Percentiles rank a stretch among this genome's conserved stretches.
phyloP scores from a whole-genome alignment of 345 rosid species.

The Camelina neglecta region DNA sequence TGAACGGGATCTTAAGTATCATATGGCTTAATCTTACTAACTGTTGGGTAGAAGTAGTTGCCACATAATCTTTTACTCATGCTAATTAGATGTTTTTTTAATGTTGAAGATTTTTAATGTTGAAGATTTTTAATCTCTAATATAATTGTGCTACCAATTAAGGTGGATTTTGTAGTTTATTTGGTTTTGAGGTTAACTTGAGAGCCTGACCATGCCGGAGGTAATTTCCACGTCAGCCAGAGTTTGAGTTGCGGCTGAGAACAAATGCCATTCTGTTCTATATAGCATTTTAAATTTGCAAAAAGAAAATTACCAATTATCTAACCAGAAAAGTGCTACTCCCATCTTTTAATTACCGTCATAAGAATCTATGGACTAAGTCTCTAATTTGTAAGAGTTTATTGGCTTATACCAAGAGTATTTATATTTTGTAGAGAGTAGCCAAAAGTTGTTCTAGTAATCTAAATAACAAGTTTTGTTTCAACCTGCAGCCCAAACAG shows the following conservation, averaged over 20 bases:
- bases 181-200: background rate
- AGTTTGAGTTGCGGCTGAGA: background rate
- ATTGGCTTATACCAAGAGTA: background rate
- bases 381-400: background rate
- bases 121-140: background rate
- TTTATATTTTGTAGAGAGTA: background rate
- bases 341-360: background rate
- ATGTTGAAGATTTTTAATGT: background rate
- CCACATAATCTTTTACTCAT: background rate
- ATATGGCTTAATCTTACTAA: background rate
- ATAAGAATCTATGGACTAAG: background rate
- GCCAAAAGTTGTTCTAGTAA: background rate
- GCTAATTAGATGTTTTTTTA: no score
- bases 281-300: background rate
- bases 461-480: background rate
- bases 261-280: background rate
- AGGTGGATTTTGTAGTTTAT: background rate
- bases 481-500: background rate
- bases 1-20: background rate
- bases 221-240: background rate
- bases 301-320: background rate
- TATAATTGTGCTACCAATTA: background rate
- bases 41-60: background rate
- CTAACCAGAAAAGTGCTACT: background rate
- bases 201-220: background rate